phyloP scores from a whole-genome alignment of 176 grass and related monocot genomes.

The Pharus latifolius region DNA sequence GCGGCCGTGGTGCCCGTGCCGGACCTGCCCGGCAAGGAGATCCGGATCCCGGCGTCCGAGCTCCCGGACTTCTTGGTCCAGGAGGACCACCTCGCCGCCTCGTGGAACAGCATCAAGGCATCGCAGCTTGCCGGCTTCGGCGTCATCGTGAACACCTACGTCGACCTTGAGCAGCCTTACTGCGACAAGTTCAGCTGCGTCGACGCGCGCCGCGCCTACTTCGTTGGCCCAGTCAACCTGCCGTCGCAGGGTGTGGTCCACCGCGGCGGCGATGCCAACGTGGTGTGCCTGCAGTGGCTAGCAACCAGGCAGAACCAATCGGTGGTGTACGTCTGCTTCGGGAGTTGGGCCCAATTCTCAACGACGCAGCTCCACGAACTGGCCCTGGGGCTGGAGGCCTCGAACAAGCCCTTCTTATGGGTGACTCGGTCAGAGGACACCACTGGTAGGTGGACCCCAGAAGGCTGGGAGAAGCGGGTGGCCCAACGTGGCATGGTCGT shows the following conservation, averaged over 20 bases:
- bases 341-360: background rate
- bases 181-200: background rate
- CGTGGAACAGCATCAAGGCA: background rate
- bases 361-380: background rate
- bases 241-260: background rate
- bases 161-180: background rate
- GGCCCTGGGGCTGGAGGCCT: constrained; percentile 16
- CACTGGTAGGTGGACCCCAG: background rate
- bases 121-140: background rate
- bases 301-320: background rate
- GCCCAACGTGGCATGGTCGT: background rate
- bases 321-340: constrained; percentile 24
- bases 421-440: background rate
- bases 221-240: background rate
- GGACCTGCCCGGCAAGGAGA: background rate
- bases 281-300: constrained; percentile 1
- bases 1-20: background rate
- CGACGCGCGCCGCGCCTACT: background rate
- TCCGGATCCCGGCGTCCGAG: background rate
- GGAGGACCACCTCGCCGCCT: background rate
- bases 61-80: background rate
- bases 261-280: background rate
- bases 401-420: constrained; percentile 11
- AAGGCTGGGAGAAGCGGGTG: background rate
- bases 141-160: constrained; percentile 1